phyloP scores from a whole-genome alignment of 2,329 filamentous ascomycete species.

The Neopestalotiopsis sp. region DNA sequence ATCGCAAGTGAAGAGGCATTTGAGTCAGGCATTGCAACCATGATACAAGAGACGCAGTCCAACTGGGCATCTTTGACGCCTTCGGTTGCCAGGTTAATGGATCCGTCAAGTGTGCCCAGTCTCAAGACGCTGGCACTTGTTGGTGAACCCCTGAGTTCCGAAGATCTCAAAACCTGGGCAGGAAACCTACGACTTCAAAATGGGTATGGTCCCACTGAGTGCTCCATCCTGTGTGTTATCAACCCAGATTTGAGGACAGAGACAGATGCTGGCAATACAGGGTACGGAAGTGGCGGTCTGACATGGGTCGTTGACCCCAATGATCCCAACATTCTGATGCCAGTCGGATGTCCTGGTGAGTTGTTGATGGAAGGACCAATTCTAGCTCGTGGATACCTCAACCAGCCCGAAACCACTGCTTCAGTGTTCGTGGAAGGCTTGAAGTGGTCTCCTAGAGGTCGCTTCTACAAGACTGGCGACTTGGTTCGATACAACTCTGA shows the following conservation, averaged over 20 bases:
- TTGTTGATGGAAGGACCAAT: constrained; percentile 23
- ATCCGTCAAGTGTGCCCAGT: constrained; percentile 15
- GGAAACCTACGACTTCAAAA: constrained; percentile 7
- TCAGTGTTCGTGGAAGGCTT: constrained; percentile 31
- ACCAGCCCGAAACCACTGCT: constrained; percentile 26
- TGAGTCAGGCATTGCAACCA: constrained; percentile 5
- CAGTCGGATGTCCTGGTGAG: constrained; percentile 21
- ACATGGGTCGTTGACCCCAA: constrained; percentile 23
- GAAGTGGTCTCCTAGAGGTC: constrained; percentile 6
- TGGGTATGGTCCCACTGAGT: constrained; percentile 17
- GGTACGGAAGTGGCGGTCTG: constrained; percentile 15
- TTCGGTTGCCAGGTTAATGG: constrained; percentile 15
- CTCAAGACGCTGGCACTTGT: constrained; percentile 18
- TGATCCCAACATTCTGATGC: constrained; percentile 19
- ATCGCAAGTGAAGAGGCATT: constrained; percentile 16
- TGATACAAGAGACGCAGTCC: constrained; percentile 15
- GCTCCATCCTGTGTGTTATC: constrained; percentile 9
- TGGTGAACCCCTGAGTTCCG: constrained; percentile 7
- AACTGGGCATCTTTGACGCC: constrained; percentile 20
- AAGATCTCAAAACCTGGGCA: constrained; percentile 18
- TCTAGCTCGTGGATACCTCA: constrained; percentile 37
- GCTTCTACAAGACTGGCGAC: constrained; percentile 26
- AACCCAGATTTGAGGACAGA: background rate
- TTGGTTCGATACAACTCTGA: constrained; percentile 33
- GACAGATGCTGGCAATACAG: constrained; percentile 15